Percentiles rank a stretch among this genome's conserved stretches.
These are phyloP conservation scores for Cytidiella melzeri DNA, from an alignment of 768 basidiomycete genomes.

Conservation along the genomic window DNA sequence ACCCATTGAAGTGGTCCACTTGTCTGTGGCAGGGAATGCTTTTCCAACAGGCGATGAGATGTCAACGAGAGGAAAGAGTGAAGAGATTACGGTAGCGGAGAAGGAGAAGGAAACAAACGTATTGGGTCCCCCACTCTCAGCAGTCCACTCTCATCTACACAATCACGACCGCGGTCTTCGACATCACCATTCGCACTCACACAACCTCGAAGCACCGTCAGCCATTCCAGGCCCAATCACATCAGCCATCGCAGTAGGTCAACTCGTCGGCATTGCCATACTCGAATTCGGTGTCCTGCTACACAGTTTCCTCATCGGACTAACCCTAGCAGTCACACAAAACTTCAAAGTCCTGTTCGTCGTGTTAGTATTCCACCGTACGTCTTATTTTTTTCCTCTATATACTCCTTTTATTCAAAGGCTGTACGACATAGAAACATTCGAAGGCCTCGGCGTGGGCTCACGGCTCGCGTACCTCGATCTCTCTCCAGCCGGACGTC, in stretches of 20 bases:
- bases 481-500: slow-evolving; percentile 33
- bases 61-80: neutral
- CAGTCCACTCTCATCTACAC: neutral
- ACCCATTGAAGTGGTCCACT: neutral
- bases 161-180: too few relatives aligned
- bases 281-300: slow-evolving; percentile 91
- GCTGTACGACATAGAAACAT: slow-evolving; percentile 55
- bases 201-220: neutral
- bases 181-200: neutral
- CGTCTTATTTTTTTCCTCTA: slow-evolving; percentile 26
- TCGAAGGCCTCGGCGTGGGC: slow-evolving; percentile 92
- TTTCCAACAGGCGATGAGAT: neutral
- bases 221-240: slow-evolving; percentile 3
- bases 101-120: slow-evolving; percentile 2
- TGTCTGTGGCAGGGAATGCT: neutral
- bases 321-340: slow-evolving; percentile 83
- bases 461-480: slow-evolving; percentile 77
- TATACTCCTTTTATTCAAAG: neutral
- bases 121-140: neutral
- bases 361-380: slow-evolving; percentile 90
- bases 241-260: slow-evolving; percentile 39
- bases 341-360: slow-evolving; percentile 80
- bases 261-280: slow-evolving; percentile 82
- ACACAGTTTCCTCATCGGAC: slow-evolving; percentile 84
- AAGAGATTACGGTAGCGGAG: neutral